These are phyloP conservation scores for Pochonia chlamydosporia DNA, from an alignment of 2,329 filamentous ascomycete species.

Conservation along the genomic window DNA sequence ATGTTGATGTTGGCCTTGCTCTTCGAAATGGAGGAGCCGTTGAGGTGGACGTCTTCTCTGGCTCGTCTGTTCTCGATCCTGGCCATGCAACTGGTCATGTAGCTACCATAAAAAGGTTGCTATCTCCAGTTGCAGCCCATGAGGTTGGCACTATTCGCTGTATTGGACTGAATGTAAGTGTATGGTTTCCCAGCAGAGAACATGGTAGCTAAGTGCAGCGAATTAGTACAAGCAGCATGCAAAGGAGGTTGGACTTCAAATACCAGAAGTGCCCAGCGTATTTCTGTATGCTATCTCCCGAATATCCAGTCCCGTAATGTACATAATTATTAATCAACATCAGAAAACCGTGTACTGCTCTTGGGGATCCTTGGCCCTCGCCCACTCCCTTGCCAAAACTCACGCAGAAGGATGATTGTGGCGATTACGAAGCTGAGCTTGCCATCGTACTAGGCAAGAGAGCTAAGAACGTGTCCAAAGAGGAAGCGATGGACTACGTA, in stretches of 20 bases:
- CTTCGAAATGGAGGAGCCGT: neutral
- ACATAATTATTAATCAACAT: neutral
- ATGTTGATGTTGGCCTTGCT: neutral
- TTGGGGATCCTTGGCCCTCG: constrained; percentile 48
- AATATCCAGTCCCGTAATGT: no score
- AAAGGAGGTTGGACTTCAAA: neutral
- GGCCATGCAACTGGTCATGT: neutral
- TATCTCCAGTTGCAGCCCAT: constrained; percentile 34
- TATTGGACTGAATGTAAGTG: constrained; percentile 48
- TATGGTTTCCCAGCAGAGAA: neutral
- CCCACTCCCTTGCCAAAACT: constrained; percentile 46
- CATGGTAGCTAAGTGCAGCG: neutral
- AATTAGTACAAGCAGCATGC: neutral
- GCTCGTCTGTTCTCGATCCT: neutral
- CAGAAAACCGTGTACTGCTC: constrained; percentile 45
- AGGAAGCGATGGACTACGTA: constrained; percentile 52
- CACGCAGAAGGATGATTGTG: constrained; percentile 42
- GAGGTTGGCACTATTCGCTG: constrained; percentile 51
- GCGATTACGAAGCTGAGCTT: constrained; percentile 56
- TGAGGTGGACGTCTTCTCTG: neutral
- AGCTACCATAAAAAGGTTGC: constrained; percentile 35
- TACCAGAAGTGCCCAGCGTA: neutral
- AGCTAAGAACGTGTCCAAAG: constrained; percentile 48
- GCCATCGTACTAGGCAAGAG: constrained; percentile 48
- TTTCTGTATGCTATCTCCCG: neutral